Evolutionary conservation across 768 basidiomycete genomes (phyloP), one percentile per base, ranked within the genome.

Genomic region (Tephrocybe rancida): DNA sequence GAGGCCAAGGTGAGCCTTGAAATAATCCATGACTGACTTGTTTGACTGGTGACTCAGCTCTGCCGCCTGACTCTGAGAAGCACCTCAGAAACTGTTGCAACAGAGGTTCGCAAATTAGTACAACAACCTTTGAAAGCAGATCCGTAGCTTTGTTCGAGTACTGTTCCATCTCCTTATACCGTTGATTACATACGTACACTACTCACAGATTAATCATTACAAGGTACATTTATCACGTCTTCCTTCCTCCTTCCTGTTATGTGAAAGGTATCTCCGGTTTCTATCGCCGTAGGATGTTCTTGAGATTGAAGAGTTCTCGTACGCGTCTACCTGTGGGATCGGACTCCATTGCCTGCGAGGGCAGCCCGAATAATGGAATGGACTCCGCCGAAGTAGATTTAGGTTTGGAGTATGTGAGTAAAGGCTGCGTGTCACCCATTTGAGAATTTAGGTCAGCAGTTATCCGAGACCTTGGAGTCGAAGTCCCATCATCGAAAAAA

Each of bases 61-160:
- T 98, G 94, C 72, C 88, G 97, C 30, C 66, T 98, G 55, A 99
- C 97, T 5, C 82, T 98, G 39, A 83, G 97, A 65, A 96, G 94
- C 64, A 98, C 97, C 3, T 98, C 97, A 50, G 95, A 95, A 67
- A 82, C 87, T 9, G 95, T 98, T 8, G 89, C 91, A 35, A 59
- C 68, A 3, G 88, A 90, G 67, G 85, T 90, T 38, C 80, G 85
- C 64, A 83, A 77, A 66, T 67, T 81, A 57, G 61, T 82, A 57
- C 75, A 79, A 59, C 79, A 75, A 61, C 72, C 70, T 43, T 63
- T 84, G 59, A 70, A 71, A 54, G 60, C 67, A 56, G 64, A 63
- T 22, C 58, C 64, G 59, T 66, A 58, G 61, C n/a, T n/a, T n/a
- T n/a, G n/a, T n/a, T n/a, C n/a, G n/a, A n/a, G n/a, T n/a, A n/a